phyloP scores from a whole-genome alignment of 2,329 filamentous ascomycete species.

The Akanthomyces muscarius region DNA sequence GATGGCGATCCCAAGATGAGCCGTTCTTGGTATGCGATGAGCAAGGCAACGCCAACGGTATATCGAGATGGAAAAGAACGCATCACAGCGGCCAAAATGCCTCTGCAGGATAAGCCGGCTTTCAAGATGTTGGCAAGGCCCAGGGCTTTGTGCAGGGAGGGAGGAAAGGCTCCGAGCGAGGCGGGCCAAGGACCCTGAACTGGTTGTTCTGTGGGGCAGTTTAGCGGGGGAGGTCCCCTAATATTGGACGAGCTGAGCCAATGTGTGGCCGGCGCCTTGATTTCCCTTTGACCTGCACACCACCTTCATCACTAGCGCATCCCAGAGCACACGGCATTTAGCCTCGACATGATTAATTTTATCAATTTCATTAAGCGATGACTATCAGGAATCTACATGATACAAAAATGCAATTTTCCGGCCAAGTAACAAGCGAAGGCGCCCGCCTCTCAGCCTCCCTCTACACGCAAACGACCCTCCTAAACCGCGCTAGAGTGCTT shows the following conservation, averaged over 20 bases:
- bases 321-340: background rate
- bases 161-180: conserved; percentile 1
- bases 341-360: background rate
- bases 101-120: background rate
- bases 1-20: background rate
- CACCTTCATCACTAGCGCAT: background rate
- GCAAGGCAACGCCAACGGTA: background rate
- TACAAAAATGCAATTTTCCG: background rate
- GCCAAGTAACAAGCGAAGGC: background rate
- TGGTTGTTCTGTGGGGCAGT: background rate
- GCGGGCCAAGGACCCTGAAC: conserved; percentile 1
- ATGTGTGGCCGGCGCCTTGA: background rate
- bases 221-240: conserved; percentile 7
- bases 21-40: background rate
- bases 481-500: conserved; percentile 15
- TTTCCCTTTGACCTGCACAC: background rate
- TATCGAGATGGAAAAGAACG: background rate
- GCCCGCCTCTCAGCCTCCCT: background rate
- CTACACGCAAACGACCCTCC: no score
- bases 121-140: background rate
- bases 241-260: background rate
- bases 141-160: background rate
- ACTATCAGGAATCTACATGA: background rate
- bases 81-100: background rate
- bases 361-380: background rate